Base-by-base conservation (phyloP, 805 yeast species). In the Myxozyma kluyveri region DNA sequence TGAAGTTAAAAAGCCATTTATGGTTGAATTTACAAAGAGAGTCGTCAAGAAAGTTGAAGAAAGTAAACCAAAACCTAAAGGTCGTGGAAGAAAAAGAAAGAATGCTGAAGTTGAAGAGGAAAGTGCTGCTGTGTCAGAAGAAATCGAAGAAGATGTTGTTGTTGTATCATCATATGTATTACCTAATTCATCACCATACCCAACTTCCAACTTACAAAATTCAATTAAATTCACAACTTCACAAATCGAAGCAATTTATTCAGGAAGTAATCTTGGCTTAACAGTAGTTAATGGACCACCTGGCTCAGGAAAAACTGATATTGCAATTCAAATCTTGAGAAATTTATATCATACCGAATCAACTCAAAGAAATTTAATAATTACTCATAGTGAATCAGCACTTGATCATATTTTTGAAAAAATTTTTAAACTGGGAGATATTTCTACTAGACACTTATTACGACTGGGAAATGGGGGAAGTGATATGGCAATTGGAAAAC, bases 211-310 rank as follows among this genome's bases (percentile, higher is more conserved):
- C 21, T 49, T 37, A 23, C 50, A 51, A 35, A 61, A 60, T 33
- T 44, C 27, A 41, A 40, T 58, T n/a, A 42, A 49, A 12, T 65
- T 51, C 38, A 59, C 67, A 1, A 48, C 48, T 6, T 46, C 47
- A 4, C 72, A 70, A 43, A 61, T 63, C 3, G 43, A 60, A 21
- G 66, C 71, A 1, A 48, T 71, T 6, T 42, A 65, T 12, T 42
- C 62, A 7, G 66, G 68, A 0, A 47, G 63, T 0, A 45, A 39
- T 7, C 77, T 81, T n/a, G 81, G 82, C 2, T 65, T 85, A 4
- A 69, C 79, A 3, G 77, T 85, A 27, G 77, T 85, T 4, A 86
- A 81, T 64, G 90, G 89, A 0, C 89, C 90, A 1, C 90, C 90
- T 3, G 90, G 90, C 0, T 83, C 90, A 0, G 91, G 91, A 2